A percentile compares a stretch with the other conserved stretches of the same genome.
phyloP scores from a whole-genome alignment of 352 stramenopile genomes.

The Pythium sukuiense region DNA sequence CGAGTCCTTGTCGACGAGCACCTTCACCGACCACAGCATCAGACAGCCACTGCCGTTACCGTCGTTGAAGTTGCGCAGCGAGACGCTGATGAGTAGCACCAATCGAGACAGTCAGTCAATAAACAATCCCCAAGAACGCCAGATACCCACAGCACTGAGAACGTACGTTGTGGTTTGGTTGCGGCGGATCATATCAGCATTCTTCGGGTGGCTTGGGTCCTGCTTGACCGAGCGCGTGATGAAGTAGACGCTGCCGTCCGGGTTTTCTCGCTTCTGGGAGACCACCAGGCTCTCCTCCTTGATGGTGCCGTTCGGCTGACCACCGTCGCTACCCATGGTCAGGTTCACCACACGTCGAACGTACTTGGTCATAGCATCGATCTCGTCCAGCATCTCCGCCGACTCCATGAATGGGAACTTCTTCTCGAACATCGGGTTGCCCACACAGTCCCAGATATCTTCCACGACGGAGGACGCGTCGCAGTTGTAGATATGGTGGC shows the following conservation, averaged over 20 bases:
- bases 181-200: constrained; percentile 63
- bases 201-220: constrained; percentile 73
- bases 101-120: not conserved
- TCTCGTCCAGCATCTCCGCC: constrained; percentile 67
- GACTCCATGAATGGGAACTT: constrained; percentile 83
- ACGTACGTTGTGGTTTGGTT: constrained; percentile 81
- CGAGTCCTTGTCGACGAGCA: constrained; percentile 72
- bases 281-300: constrained; percentile 81
- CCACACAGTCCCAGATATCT: constrained; percentile 77
- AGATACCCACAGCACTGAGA: not conserved
- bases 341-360: constrained; percentile 79
- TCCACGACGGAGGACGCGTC: constrained; percentile 67
- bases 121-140: not conserved
- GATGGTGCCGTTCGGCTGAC: constrained; percentile 70
- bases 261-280: constrained; percentile 79
- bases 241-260: constrained; percentile 70
- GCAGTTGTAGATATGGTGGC: constrained; percentile 81
- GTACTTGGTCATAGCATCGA: constrained; percentile 82
- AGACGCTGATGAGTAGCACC: constrained; percentile 44
- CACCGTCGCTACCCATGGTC: constrained; percentile 70
- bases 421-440: constrained; percentile 75
- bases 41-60: constrained; percentile 64
- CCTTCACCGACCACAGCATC: constrained; percentile 83
- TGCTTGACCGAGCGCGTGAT: constrained; percentile 63
- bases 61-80: constrained; percentile 80